These are phyloP conservation scores for Yamadazyma blattariae DNA, from an alignment of 1,139 yeast genomes.

Conservation along the genomic window DNA sequence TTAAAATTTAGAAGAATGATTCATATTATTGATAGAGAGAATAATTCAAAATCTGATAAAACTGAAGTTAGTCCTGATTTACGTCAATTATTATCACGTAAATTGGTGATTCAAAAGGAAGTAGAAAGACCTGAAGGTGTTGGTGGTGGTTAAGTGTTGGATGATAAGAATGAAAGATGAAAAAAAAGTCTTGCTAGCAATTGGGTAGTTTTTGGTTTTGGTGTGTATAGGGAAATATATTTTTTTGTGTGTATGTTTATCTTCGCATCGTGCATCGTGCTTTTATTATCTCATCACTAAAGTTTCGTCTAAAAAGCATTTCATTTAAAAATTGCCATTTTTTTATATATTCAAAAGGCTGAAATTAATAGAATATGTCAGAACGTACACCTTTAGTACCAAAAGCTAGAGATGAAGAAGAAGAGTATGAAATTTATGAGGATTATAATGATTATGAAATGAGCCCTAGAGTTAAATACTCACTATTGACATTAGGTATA, in stretches of 20 bases:
- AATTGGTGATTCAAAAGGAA: constrained; percentile 66
- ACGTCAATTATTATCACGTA: constrained; percentile 55
- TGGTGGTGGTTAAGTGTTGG: constrained; percentile 46
- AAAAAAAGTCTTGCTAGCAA: too few species aligned
- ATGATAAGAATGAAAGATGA: too few species aligned
- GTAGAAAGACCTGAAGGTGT: constrained; percentile 48
- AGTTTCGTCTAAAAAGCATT: neutral
- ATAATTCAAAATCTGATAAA: constrained; percentile 19
- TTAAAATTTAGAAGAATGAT: constrained; percentile 76
- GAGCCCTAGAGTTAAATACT: constrained; percentile 16
- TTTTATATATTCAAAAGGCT: too few species aligned
- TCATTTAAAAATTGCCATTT: too few species aligned
- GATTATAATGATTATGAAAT: constrained; percentile 18
- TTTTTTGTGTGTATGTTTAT: too few species aligned
- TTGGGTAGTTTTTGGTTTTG: too few species aligned
- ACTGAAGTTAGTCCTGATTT: constrained; percentile 44
- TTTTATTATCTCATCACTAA: neutral
- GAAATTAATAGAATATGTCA: too few species aligned
- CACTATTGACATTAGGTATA: constrained; percentile 14
- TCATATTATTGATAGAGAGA: constrained; percentile 67
- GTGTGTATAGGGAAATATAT: too few species aligned
- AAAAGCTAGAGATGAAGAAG: constrained; percentile 9
- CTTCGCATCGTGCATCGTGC: too few species aligned
- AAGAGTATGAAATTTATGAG: constrained; percentile 11
- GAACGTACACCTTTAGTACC: constrained; percentile 14